Evolutionary conservation across 73 alveolate genomes (phyloP).

Genomic region (Paramecium octaurelia): DNA sequence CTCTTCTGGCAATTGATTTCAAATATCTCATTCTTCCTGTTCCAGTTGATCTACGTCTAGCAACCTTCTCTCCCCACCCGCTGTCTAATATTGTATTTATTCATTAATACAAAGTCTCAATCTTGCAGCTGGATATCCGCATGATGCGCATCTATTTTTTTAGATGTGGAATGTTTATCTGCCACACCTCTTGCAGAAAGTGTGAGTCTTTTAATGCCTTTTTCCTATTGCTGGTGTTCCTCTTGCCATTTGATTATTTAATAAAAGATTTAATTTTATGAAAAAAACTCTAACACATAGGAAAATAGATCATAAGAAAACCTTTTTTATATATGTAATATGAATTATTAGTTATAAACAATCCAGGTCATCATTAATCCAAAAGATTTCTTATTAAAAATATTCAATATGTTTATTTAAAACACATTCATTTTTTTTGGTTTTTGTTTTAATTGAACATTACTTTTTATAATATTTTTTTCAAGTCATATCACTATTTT

Average conservation of each 20-base stretch:
- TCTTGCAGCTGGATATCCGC: constrained; percentile 76
- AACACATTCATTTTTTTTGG: not conserved
- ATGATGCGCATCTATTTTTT: constrained; percentile 77
- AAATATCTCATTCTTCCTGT: constrained; percentile 88
- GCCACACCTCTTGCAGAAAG: constrained; percentile 84
- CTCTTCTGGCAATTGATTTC: constrained; percentile 82
- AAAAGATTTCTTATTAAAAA: not conserved
- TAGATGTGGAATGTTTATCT: constrained; percentile 74
- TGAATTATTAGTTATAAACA: not conserved
- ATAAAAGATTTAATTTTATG: constrained; percentile 36
- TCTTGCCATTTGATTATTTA: constrained; percentile 71
- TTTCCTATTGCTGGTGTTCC: constrained; percentile 83
- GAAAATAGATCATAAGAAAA: not conserved
- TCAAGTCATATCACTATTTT: not conserved
- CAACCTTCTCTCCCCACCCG: constrained; percentile 76
- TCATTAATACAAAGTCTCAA: constrained; percentile 72
- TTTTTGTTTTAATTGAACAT: not conserved
- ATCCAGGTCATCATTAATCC: constrained; percentile 13
- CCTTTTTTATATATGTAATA: not conserved
- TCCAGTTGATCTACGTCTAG: constrained; percentile 77
- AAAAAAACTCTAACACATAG: not conserved
- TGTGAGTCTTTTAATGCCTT: constrained; percentile 79
- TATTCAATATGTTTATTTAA: constrained; percentile 6
- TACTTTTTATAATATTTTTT: not conserved
- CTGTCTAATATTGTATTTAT: constrained; percentile 64